phyloP scores from a whole-genome alignment of 106 monocot genomes.

The Phalaenopsis aphrodite region DNA sequence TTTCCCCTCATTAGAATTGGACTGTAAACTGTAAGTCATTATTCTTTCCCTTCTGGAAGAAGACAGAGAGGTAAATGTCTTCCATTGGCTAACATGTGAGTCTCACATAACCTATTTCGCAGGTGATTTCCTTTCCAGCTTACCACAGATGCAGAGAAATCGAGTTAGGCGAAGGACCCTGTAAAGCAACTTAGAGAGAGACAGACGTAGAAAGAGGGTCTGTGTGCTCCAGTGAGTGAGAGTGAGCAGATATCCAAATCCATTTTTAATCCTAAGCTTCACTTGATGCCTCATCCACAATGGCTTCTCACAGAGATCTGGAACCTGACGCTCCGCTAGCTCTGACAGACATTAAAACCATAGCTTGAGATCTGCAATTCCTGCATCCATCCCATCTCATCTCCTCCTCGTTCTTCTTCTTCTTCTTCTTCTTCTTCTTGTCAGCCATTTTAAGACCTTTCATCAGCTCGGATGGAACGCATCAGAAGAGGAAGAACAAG shows the following conservation, averaged over 20 bases:
- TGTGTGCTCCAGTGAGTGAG: not conserved
- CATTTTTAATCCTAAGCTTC: not conserved
- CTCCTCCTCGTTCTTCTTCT: not conserved
- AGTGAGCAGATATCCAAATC: not conserved
- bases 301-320: not conserved
- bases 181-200: not conserved
- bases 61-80: not conserved
- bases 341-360: not conserved
- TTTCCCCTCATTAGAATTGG: too few relatives aligned
- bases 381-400: not conserved
- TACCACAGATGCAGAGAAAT: not conserved
- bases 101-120: not conserved
- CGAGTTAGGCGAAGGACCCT: not conserved
- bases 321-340: not conserved
- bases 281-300: not conserved
- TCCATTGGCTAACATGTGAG: not conserved
- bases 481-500: not conserved
- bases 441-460: not conserved
- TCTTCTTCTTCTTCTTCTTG: not conserved
- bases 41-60: slow-evolving; percentile 1
- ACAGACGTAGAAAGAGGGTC: not conserved
- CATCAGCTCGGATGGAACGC: not conserved
- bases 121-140: not conserved
- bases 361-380: not conserved
- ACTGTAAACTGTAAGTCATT: not conserved